Base-by-base conservation (phyloP, 306 rosid species). In the Sesbania bispinosa region DNA sequence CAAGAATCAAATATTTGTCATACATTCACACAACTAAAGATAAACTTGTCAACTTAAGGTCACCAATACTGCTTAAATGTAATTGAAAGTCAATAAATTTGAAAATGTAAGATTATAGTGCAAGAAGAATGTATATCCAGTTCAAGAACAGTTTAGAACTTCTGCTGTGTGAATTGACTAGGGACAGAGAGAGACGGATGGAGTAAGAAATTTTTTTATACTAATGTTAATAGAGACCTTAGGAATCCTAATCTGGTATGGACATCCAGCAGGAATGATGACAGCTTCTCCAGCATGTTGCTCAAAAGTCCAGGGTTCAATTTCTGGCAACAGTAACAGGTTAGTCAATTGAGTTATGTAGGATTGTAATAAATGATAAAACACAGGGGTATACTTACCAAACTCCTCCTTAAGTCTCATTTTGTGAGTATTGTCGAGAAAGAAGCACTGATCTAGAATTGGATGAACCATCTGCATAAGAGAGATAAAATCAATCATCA, bases 251-350 rank as follows among this genome's bases (percentile, higher is more conserved):
- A 91, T 95, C 84, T 95, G 99, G 77, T 95, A 89, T 10, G 99
- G 97, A 66, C 97, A 95, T 77, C 99, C 99, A 60, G 99, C 95
- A 7, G 99, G 99, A 80, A 95, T 82, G 67, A 95, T 86, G 69
- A 95, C 96, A 77, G 99, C 99, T 88, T 91, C 99, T 36, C 99
- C 99, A 52, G 83, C 86, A 48, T 51, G 89, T 83, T 95, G 99
- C 88, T 85, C 88, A 70, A 95, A 95, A 58, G 92, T 85, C 99
- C 99, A 95, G 3, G 99, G 99, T 80, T 95, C 99, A 73, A 95
- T 88, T 75, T 88, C 99, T 95, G 81, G 77, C 18, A 59, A 68
- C 67, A 76, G 69, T 23, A 33, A 61, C 64, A 58, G 18, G 14
- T 20, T 61, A 14, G 73, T 67, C 69, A 42, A 30, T 82, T 69